Base-by-base conservation (phyloP, 768 basidiomycete species). In the Auriscalpium vulgare region DNA sequence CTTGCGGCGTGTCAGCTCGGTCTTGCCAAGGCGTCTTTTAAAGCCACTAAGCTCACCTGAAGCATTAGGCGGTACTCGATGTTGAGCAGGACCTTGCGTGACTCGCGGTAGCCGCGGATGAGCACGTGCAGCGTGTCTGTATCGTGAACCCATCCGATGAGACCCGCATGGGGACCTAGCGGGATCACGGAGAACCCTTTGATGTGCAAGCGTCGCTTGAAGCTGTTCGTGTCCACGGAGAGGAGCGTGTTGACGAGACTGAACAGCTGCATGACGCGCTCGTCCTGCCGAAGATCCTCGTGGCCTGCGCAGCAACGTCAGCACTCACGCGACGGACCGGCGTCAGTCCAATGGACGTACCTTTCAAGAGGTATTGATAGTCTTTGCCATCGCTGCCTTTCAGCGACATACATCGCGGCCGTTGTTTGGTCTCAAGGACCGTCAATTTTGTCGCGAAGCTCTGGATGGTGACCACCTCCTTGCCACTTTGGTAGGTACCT, bases 211-310 rank as follows among this genome's bases (percentile, higher is more conserved):
- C 94, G 91, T 36, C 97, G 80, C 74, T 95, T 97, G 80, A 95
- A 98, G 68, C 91, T 92, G 66, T 90, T 84, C 19, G 93, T 90
- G 65, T 99, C 95, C 17, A 92, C 85, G 7, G 90, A 87, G 35
- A 99, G 83, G 2, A 97, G 74, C 0, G 92, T 95, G 71, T 99
- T 99, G 64, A 98, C 88, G 49, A 99, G 84, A 57, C 97, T 89
- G 70, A 98, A 98, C 17, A 98, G 79, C 69, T 99, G 97, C 95
- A 98, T 98, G 55, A 98, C 97, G 59, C 97, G 83, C 66, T 99
- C 97, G 67, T 99, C 97, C 71, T 98, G 97, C 38, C 97, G 93
- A 50, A 99, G 78, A 74, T 99, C 97, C 73, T 99, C 97, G 70
- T 99, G 97, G 8, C 97, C 93, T 94, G 59, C 10, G 47, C 45